Base-by-base conservation (phyloP, 352 stramenopile species). In the Phytophthora boehmeriae region DNA sequence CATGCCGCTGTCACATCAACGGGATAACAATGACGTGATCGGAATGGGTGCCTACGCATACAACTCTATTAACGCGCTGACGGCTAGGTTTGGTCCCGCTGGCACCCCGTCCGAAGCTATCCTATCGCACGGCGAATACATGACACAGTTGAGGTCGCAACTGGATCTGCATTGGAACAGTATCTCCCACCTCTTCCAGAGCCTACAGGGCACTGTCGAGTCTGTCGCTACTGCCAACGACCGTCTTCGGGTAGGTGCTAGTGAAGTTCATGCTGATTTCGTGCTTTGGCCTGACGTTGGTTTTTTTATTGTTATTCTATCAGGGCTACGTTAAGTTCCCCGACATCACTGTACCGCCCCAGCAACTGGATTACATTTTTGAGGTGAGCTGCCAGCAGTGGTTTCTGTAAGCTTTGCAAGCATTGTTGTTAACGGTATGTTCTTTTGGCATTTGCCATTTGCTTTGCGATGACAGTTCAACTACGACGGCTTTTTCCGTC, bases 311-410 rank as follows among this genome's bases (percentile, higher is more conserved):
- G 25, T 66, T 41, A 30, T 54, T 49, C 27, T 32, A 6, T 19
- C 51, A 95, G 84, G 82, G 86, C 45, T 93, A 83, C 66, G 68
- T 78, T 20, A 90, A 88, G 58, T 83, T 89, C 48, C 68, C 75
- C 2, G 69, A 80, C 56, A 90, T 89, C 45, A 77, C 75, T 23
- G 84, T 93, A 28, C 82, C 84, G 36, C 70, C 75, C 13, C 82
- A 93, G 61, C 84, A 93, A 59, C 69, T 95, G 46, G 86, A 93
- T 62, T 95, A 95, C 72, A 95, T 95, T 75, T 95, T 95, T 86
- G 86, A 93, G 73, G 86, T 94, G 56, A 68, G 64, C n/a, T 25
- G 25, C 25, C 38, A 32, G 19, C 42, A 16, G 4, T 6, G n/a
- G 14, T 30, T 42, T 20, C 14, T 48, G 8, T 49, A 36, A 16